These are phyloP conservation scores for Corymbia calophylla DNA, from an alignment of 441 rosid genomes.

Conservation along the genomic window DNA sequence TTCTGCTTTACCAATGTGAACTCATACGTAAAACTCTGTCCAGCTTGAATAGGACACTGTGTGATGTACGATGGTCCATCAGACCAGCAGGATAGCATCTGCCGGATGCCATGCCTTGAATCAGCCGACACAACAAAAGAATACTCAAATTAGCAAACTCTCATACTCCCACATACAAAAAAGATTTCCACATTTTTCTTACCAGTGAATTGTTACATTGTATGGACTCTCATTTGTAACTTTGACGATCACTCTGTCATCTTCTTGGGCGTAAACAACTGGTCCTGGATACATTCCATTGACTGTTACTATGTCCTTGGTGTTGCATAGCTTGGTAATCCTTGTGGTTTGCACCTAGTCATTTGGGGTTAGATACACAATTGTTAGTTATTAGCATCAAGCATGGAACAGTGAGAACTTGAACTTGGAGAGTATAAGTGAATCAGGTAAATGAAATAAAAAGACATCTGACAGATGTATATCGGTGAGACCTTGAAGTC, in stretches of 20 bases:
- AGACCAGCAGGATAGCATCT: constrained; percentile 73
- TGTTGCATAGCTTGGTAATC: constrained; percentile 56
- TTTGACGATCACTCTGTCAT: constrained; percentile 49
- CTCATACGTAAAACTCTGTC: constrained; percentile 64
- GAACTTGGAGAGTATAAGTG: not conserved
- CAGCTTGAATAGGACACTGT: constrained; percentile 76
- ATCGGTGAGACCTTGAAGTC: constrained; percentile 50
- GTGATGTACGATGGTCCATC: constrained; percentile 88
- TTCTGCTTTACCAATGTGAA: constrained; percentile 63
- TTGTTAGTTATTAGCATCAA: not conserved
- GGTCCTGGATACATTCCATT: constrained; percentile 78
- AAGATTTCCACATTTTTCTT: not conserved
- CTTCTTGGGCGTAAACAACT: constrained; percentile 62
- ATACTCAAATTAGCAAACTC: not conserved
- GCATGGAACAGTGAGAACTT: not conserved
- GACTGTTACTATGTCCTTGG: constrained; percentile 55
- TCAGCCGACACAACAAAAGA: not conserved
- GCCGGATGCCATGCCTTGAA: constrained; percentile 82
- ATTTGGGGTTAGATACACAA: not conserved
- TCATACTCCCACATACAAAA: not conserved
- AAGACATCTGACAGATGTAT: not conserved
- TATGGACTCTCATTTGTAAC: constrained; percentile 66
- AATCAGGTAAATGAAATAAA: not conserved
- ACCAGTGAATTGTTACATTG: constrained; percentile 86
- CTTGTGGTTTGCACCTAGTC: constrained; percentile 50